phyloP scores from a whole-genome alignment of 1,284 basidiomycete genomes.

The Macrocystidia cucumis region DNA sequence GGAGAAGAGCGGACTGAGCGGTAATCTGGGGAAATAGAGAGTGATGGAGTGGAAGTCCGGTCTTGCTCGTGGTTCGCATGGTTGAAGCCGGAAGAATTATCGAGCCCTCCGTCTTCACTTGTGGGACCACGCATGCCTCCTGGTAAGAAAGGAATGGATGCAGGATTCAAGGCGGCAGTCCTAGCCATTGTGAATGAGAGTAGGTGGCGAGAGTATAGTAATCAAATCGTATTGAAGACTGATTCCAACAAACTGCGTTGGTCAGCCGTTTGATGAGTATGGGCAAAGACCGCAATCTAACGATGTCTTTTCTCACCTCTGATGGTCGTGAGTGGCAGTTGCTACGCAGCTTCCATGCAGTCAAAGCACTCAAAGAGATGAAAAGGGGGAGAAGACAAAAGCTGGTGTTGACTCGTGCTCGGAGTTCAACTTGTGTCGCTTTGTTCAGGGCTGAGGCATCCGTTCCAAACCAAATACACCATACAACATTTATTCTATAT shows the following conservation, averaged over 20 bases:
- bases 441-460: too few species aligned
- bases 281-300: constrained; percentile 1
- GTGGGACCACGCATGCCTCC: constrained; percentile 49
- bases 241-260: constrained; percentile 16
- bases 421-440: too few species aligned
- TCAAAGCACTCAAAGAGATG: too few species aligned
- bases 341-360: constrained; percentile 34
- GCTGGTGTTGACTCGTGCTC: too few species aligned
- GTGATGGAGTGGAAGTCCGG: constrained; percentile 42
- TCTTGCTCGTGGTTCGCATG: constrained; percentile 46
- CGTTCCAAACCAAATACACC: too few species aligned
- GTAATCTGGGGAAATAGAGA: constrained; percentile 56
- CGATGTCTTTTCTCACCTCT: constrained; percentile 16
- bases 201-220: constrained; percentile 25
- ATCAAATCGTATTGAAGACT: constrained; percentile 19
- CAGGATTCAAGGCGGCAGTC: constrained; percentile 69
- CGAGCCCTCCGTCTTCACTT: constrained; percentile 40
- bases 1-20: constrained; percentile 65
- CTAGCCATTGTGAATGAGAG: constrained; percentile 49
- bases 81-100: constrained; percentile 36
- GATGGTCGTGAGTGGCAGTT: constrained; percentile 16
- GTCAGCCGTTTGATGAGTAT: constrained; percentile 16
- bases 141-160: constrained; percentile 78
- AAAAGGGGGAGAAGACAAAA: too few species aligned
- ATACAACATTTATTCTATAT: too few species aligned